phyloP scores from a whole-genome alignment of 225 moss, liverwort and hornwort species.

The Straminergon stramineum region DNA sequence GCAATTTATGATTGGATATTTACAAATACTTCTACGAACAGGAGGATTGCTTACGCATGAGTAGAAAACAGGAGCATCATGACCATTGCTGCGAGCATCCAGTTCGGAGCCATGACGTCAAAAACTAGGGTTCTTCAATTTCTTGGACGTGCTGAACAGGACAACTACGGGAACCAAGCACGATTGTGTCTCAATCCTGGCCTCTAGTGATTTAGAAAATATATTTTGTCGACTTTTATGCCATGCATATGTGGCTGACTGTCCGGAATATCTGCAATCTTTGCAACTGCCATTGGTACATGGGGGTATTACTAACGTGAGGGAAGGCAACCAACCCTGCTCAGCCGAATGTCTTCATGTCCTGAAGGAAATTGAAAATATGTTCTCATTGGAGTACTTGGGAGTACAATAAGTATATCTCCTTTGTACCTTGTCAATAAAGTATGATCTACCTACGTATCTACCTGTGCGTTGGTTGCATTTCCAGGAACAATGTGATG shows the following conservation, averaged over 20 bases:
- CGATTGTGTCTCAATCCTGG: background rate
- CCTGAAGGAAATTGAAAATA: background rate
- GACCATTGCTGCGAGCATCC: background rate
- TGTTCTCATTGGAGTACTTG: background rate
- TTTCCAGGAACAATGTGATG: background rate
- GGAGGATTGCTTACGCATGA: background rate
- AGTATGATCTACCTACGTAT: background rate
- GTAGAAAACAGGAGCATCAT: background rate
- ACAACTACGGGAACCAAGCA: background rate
- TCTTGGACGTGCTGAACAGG: background rate
- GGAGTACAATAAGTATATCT: background rate
- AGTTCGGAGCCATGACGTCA: background rate
- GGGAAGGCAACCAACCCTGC: conserved; percentile 14
- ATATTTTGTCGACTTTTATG: background rate
- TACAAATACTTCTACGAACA: background rate
- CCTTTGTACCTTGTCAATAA: background rate
- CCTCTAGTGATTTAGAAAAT: background rate
- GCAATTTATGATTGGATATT: background rate
- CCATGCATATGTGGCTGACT: background rate
- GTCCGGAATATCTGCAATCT: background rate
- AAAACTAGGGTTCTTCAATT: background rate
- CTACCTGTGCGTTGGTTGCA: background rate
- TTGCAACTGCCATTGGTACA: background rate
- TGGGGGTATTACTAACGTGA: background rate
- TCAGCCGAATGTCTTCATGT: background rate